Evolutionary conservation across 257 asterid genomes (phyloP), one percentile per base, ranked within the genome.

Genomic region (Ballota nigra): DNA sequence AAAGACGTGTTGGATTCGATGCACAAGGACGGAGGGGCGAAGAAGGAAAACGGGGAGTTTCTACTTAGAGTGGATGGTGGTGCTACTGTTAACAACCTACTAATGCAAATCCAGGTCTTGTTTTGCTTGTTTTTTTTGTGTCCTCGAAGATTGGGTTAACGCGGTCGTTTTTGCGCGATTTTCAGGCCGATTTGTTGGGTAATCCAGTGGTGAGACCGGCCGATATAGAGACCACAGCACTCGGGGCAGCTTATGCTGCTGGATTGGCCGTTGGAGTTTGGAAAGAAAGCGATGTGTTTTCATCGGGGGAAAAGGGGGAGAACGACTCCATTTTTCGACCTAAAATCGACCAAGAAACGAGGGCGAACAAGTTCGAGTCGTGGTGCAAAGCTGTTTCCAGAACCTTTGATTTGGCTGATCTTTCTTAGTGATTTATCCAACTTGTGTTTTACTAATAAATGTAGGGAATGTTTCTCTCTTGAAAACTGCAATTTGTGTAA

Each of bases 191-290:
- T 75, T 63, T 92, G 80, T 75, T 92, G 57, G 98, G 98, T 43
- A 84, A 19, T 31, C 85, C 98, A 0, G 98, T 92, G 6, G 88
- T 88, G 59, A 83, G 98, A 52, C 98, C 98, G 33, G 92, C 85
- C 34, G 91, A 92, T 77, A 88, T 82, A 56, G 99, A 92, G 83
- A 95, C 99, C 0, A 91, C 99, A 0, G 99, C 98, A 8, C 96
- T 92, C 33, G 99, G 99, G 41, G 99, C 98, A 0, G 99, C 98
- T 29, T 95, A 84, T 29, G 99, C 96, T 31, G 97, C 98, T 52
- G 99, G 98, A 85, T 65, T 95, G 74, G 99, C 98, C 0, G 86
- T 87, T 5, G 97, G 97, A 0, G 80, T 95, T 8, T 95, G 97
- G 94, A 86, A 87, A 0, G 92, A 95, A 73, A 53, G 77, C 0